Evolutionary conservation across 1,284 basidiomycete species (phyloP), one percentile per base, ranked within the genome.

Genomic region (Trichosporon sp.): DNA sequence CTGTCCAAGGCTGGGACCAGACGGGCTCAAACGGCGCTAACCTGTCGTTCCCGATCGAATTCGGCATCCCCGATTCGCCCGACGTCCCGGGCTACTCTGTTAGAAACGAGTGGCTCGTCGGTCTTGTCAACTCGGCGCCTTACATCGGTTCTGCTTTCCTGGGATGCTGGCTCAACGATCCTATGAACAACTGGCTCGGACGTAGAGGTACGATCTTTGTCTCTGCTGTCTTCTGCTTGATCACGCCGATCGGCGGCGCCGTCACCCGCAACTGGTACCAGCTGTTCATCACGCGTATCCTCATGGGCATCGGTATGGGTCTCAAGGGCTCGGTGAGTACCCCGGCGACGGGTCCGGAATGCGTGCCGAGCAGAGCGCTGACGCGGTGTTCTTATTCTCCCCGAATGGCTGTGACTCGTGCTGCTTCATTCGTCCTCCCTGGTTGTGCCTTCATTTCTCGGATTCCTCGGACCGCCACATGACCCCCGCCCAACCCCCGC

Each of bases 141-240:
- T 79, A 77, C 68, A 67, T 78, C 31, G 70, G 67, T 11, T 66
- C 75, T 0, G 69, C 74, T 2, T 54, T 77, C 61, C 54, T 74
- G 32, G 76, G 73, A 65, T 84, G 85, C 81, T 92, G 91, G 91
- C 80, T 92, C 59, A 90, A 90, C 0, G 89, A 90, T 65, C 92
- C 91, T 6, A 84, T 92, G 67, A 93, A 92, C 80, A 84, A 86
- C 71, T 79, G 69, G 35, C 79, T 87, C 65, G 87, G 90, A 51
- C 89, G 91, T 74, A 88, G 91, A 56, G 91, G 91, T 8, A 88
- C 88, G 6, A 88, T 92, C 71, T 92, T 92, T 78, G 76, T 91
- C 81, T 88, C 88, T 64, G 89, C 88, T 31, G 87, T 88, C 10
- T 77, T 89, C 48, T 85, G 87, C 19, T 88, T 89, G 54, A 75